phyloP scores from a whole-genome alignment of 2,329 filamentous ascomycete species.

The Aspergillus tamarii region DNA sequence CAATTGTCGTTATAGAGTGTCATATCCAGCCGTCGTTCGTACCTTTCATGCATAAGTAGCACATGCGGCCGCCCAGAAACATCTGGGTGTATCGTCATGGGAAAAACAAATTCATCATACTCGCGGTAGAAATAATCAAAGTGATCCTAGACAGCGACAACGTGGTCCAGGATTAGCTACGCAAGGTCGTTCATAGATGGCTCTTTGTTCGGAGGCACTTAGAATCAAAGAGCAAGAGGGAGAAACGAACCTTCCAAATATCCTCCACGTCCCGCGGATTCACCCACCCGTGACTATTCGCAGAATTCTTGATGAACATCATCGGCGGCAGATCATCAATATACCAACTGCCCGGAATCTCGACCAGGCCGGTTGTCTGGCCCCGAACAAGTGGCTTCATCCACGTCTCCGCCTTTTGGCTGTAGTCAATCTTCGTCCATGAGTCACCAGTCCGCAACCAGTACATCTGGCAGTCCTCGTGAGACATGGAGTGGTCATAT shows the following conservation, averaged over 20 bases:
- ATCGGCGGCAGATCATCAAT: constrained; percentile 49
- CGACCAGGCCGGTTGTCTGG: constrained; percentile 44
- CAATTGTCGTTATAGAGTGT: no score
- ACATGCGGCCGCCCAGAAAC: constrained; percentile 73
- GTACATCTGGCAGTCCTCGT: constrained; percentile 51
- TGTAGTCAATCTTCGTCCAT: constrained; percentile 52
- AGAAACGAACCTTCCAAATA: constrained; percentile 53
- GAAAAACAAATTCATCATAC: constrained; percentile 76
- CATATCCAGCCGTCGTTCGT: constrained; percentile 16
- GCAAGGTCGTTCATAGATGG: neutral
- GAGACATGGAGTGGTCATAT: constrained; percentile 50
- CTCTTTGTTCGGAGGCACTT: neutral
- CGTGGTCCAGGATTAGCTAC: neutral
- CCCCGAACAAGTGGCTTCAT: constrained; percentile 55
- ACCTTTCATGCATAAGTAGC: constrained; percentile 73
- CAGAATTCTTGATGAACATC: constrained; percentile 50
- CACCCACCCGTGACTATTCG: constrained; percentile 27
- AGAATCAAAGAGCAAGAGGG: neutral
- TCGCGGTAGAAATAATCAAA: constrained; percentile 74
- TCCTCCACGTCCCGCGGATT: constrained; percentile 58
- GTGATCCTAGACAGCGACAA: constrained; percentile 51
- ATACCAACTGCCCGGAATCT: constrained; percentile 51
- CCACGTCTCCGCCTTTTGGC: constrained; percentile 47
- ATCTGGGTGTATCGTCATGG: constrained; percentile 77
- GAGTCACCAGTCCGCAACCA: constrained; percentile 47